Evolutionary conservation across 805 yeast species (phyloP).

Genomic region (Monosporozyma unispora): DNA sequence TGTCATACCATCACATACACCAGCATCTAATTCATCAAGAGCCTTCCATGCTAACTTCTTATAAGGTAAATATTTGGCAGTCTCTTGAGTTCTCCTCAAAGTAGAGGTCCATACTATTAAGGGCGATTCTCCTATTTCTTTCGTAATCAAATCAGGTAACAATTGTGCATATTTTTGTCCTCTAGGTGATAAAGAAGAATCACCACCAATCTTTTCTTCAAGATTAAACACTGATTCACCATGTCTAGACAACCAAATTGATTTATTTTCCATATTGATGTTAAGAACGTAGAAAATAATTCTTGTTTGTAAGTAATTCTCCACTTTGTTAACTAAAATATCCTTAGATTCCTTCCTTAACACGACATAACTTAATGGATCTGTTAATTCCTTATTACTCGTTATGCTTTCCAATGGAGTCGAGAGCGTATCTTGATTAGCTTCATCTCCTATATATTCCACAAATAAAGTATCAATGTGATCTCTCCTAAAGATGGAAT

Average conservation of each 20-base stretch:
- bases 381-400: slow-evolving; percentile 41
- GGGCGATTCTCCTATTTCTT: slow-evolving; percentile 43
- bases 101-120: slow-evolving; percentile 95
- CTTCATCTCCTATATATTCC: slow-evolving; percentile 66
- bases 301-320: slow-evolving; percentile 79
- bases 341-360: slow-evolving; percentile 81
- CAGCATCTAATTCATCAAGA: slow-evolving; percentile 90
- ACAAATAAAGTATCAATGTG: slow-evolving; percentile 82
- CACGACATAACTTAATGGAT: slow-evolving; percentile 72
- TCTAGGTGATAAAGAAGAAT: slow-evolving; percentile 71
- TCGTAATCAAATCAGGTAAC: slow-evolving; percentile 64
- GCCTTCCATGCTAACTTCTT: slow-evolving; percentile 91
- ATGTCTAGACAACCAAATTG: slow-evolving; percentile 88
- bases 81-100: slow-evolving; percentile 80
- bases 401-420: slow-evolving; percentile 32
- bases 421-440: slow-evolving; percentile 45
- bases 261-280: slow-evolving; percentile 81
- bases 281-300: slow-evolving; percentile 95
- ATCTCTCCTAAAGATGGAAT: slow-evolving; percentile 50
- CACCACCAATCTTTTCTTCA: slow-evolving; percentile 94
- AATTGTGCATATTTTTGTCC: slow-evolving; percentile 76
- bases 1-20: slow-evolving; percentile 93
- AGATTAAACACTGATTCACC: slow-evolving; percentile 90
- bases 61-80: slow-evolving; percentile 73
- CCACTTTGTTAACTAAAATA: slow-evolving; percentile 77